Evolutionary conservation across 1,139 yeast genomes (phyloP).

Genomic region (Hansenula sp.): DNA sequence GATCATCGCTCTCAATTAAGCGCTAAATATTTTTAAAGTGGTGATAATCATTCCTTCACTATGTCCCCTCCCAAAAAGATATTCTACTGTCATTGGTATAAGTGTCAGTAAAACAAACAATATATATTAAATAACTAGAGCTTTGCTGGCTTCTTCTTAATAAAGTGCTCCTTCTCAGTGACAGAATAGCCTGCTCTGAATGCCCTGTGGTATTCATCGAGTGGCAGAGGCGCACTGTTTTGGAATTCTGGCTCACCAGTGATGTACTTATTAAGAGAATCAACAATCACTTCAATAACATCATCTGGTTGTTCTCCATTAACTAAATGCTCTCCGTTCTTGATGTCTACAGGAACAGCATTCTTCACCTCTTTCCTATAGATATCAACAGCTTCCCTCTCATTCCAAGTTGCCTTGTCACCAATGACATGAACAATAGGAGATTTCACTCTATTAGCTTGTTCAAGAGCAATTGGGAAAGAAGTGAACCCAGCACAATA

Average conservation of each 20-base stretch:
- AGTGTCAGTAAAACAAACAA: not conserved
- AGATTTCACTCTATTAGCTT: conserved; percentile 33
- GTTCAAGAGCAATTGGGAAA: conserved; percentile 28
- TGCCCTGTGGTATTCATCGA: not conserved
- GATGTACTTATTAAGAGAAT: not conserved
- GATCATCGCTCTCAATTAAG: too few relatives aligned
- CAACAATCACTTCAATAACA: conserved; percentile 24
- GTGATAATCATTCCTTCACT: not conserved
- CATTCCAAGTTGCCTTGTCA: conserved; percentile 45
- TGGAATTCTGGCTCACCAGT: not conserved
- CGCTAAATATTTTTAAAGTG: too few relatives aligned
- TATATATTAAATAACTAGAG: not conserved
- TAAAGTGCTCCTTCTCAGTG: not conserved
- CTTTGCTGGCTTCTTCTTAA: not conserved
- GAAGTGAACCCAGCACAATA: conserved; percentile 25
- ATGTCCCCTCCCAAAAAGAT: not conserved
- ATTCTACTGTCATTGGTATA: not conserved
- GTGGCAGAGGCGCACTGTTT: not conserved
- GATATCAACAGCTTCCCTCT: conserved; percentile 32
- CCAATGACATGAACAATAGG: conserved; percentile 48
- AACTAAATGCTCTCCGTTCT: conserved; percentile 45
- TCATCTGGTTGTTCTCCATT: conserved; percentile 48
- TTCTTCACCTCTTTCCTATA: conserved; percentile 23
- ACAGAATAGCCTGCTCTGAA: not conserved
- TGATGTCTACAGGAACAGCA: conserved; percentile 32